These are phyloP conservation scores for Neofusicoccum kwambonambiense DNA, from an alignment of 2,329 filamentous ascomycete species.

Conservation along the genomic window DNA sequence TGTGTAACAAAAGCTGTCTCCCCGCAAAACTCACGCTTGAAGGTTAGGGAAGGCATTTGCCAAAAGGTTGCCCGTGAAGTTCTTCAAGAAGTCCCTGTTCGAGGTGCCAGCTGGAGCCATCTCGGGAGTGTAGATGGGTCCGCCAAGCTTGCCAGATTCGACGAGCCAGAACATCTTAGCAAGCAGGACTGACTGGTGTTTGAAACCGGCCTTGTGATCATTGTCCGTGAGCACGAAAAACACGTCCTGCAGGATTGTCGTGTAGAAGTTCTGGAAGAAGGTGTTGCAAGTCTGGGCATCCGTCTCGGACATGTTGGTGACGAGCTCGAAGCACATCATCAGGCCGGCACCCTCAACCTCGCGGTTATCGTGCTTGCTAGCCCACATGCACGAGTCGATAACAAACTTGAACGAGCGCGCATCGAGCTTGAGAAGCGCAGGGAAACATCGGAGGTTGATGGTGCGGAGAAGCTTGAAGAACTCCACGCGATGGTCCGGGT, in stretches of 20 bases:
- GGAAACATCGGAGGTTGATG: constrained; percentile 97
- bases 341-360: constrained; percentile 95
- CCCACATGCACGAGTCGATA: constrained; percentile 99
- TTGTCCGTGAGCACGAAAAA: constrained; percentile 98
- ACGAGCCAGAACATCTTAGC: constrained; percentile 97
- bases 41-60: constrained; percentile 92
- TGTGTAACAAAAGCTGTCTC: neutral
- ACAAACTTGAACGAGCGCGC: constrained; percentile 98
- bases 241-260: constrained; percentile 92
- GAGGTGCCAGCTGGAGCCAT: constrained; percentile 79
- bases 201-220: constrained; percentile 98
- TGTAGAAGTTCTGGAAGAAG: constrained; percentile 98
- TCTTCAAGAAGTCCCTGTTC: constrained; percentile 87
- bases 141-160: constrained; percentile 84
- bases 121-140: constrained; percentile 82
- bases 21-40: constrained; percentile 65
- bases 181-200: constrained; percentile 90
- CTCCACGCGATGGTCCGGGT: constrained; percentile 97
- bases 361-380: constrained; percentile 99
- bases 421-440: constrained; percentile 87
- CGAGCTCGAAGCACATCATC: constrained; percentile 96
- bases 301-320: constrained; percentile 95
- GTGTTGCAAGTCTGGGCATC: constrained; percentile 82
- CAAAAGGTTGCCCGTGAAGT: constrained; percentile 81
- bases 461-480: constrained; percentile 97